Conservation (phyloP, 495 filamentous ascomycete genomes). For the Xylaria bambusicola region DNA sequence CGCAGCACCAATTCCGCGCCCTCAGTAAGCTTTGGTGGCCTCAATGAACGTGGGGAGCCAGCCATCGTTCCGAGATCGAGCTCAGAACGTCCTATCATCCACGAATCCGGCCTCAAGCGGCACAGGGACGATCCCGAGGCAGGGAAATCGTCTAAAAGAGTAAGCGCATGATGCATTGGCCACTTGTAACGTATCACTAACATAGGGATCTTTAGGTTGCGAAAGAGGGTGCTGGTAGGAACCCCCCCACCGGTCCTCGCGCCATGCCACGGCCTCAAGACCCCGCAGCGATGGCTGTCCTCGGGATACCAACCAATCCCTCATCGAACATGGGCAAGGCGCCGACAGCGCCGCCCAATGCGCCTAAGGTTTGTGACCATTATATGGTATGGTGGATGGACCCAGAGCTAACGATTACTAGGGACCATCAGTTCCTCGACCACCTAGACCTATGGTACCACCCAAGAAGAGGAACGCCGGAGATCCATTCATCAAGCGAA, state of each 20-base stretch:
- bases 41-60: conserved; percentile 29
- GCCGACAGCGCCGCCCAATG: conserved; percentile 14
- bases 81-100: conserved; percentile 29
- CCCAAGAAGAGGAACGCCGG: conserved; percentile 36
- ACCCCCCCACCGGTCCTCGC: conserved; percentile 28
- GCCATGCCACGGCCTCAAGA: conserved; percentile 28
- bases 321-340: conserved; percentile 12
- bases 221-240: conserved; percentile 15
- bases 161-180: conserved; percentile 18
- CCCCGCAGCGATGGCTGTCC: conserved; percentile 32
- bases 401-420: conserved; percentile 21
- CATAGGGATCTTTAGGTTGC: conserved; percentile 19
- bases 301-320: conserved; percentile 24
- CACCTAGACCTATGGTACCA: conserved; percentile 26
- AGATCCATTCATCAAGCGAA: conserved; percentile 20
- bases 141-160: conserved; percentile 36
- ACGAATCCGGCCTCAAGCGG: conserved; percentile 35
- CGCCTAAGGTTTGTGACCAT: conserved; percentile 26
- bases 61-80: conserved; percentile 21
- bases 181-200: conserved; percentile 17
- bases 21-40: conserved; percentile 21
- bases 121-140: conserved; percentile 30
- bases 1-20: not conserved
- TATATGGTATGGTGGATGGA: not conserved
- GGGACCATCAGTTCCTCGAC: conserved; percentile 23